phyloP scores from a whole-genome alignment of 805 yeast species.

The Candida broadrunensis region DNA sequence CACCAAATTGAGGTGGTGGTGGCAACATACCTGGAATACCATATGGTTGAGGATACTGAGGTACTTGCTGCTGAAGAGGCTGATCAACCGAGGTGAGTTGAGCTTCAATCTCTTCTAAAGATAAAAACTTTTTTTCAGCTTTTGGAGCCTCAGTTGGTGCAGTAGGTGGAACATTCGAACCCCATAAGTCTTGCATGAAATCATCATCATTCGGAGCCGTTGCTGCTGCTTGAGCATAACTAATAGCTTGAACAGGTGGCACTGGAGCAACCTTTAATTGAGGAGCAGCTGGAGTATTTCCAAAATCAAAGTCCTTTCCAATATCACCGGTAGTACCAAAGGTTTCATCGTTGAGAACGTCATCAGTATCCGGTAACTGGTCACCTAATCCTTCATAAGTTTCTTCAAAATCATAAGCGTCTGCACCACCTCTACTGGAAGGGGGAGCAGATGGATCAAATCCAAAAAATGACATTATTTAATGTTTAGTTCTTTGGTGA shows the following conservation, averaged over 20 bases:
- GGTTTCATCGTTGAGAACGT: constrained; percentile 77
- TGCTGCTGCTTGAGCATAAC: constrained; percentile 43
- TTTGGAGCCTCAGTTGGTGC: constrained; percentile 19
- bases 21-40: constrained; percentile 33
- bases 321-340: constrained; percentile 55
- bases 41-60: constrained; percentile 30
- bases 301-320: constrained; percentile 67
- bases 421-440: constrained; percentile 17
- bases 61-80: constrained; percentile 18
- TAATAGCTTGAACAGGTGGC: constrained; percentile 23
- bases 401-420: constrained; percentile 73
- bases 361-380: constrained; percentile 62
- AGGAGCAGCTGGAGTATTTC: constrained; percentile 23
- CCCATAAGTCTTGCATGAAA: constrained; percentile 46
- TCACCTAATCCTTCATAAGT: constrained; percentile 79
- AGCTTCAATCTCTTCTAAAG: constrained; percentile 85
- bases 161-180: constrained; percentile 30
- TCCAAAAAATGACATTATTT: constrained; percentile 63
- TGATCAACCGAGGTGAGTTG: constrained; percentile 49
- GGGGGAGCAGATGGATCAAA: constrained; percentile 50
- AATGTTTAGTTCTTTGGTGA: too few species aligned
- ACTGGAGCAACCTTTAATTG: not conserved
- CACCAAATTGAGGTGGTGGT: constrained; percentile 32
- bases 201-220: constrained; percentile 39
- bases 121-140: constrained; percentile 49